phyloP scores from a whole-genome alignment of 75 land plant species.

The Larix kaempferi region DNA sequence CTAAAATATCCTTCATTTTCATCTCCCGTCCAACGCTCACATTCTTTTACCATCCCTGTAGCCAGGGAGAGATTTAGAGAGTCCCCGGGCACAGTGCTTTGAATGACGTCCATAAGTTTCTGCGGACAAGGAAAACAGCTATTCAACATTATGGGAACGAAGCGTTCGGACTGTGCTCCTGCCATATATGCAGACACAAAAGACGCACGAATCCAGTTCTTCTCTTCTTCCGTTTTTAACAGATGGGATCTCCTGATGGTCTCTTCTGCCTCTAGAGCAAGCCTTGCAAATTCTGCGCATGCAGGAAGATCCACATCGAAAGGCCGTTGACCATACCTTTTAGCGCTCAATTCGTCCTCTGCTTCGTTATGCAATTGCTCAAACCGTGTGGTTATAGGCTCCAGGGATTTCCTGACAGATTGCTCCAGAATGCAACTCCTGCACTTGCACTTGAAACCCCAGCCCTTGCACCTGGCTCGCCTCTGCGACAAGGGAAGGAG shows the following conservation, averaged over 20 bases:
- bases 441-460: conserved; percentile 37
- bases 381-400: background rate
- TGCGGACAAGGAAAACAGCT: too few species aligned
- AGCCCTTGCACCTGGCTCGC: conserved; percentile 13
- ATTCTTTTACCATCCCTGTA: too few species aligned
- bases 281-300: background rate
- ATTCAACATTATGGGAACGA: too few species aligned
- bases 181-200: too few species aligned
- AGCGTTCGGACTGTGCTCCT: too few species aligned
- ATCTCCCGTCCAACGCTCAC: too few species aligned
- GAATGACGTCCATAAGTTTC: too few species aligned
- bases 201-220: too few species aligned
- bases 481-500: conserved; percentile 24
- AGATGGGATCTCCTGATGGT: background rate
- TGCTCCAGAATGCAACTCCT: conserved; percentile 18
- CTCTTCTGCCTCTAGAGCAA: background rate
- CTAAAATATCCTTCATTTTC: too few species aligned
- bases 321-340: background rate
- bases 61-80: too few species aligned
- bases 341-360: background rate
- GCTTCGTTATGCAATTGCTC: background rate
- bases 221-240: too few species aligned
- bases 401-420: background rate
- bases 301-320: background rate
- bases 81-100: too few species aligned